Conservation (phyloP, 495 filamentous ascomycete genomes). For the Saxispiralis lemnorum region DNA sequence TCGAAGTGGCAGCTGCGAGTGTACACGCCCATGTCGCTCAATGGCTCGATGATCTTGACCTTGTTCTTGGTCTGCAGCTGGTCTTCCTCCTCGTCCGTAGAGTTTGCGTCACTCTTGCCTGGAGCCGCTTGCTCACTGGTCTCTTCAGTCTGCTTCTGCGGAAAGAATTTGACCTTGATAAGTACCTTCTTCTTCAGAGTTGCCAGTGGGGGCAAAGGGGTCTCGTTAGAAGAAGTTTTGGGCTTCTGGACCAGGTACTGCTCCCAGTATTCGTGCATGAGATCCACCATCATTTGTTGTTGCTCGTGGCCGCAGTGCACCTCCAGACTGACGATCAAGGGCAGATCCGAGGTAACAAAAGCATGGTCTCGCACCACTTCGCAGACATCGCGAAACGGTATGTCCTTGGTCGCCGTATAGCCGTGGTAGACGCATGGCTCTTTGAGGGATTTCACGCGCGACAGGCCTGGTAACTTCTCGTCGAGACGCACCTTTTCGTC, state of each 20-base stretch:
- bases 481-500: not conserved
- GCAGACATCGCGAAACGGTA: slow-evolving; percentile 72
- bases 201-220: slow-evolving; percentile 43
- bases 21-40: slow-evolving; percentile 65
- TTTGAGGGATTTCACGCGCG: slow-evolving; percentile 17
- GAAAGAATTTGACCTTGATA: slow-evolving; percentile 70
- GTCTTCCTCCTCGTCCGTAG: slow-evolving; percentile 7
- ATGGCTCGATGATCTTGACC: slow-evolving; percentile 54
- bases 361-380: slow-evolving; percentile 58
- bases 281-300: slow-evolving; percentile 75
- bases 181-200: slow-evolving; percentile 62
- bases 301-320: slow-evolving; percentile 64
- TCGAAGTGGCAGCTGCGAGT: slow-evolving; percentile 67
- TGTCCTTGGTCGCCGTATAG: slow-evolving; percentile 73
- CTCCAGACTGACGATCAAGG: slow-evolving; percentile 77
- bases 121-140: not conserved
- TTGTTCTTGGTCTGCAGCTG: slow-evolving; percentile 28
- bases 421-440: slow-evolving; percentile 79
- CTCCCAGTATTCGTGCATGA: slow-evolving; percentile 65
- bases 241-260: slow-evolving; percentile 46
- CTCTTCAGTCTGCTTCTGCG: slow-evolving; percentile 19
- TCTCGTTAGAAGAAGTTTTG: slow-evolving; percentile 30
- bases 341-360: slow-evolving; percentile 56
- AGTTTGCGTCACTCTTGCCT: not conserved
- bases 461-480: not conserved